phyloP scores from a whole-genome alignment of 352 stramenopile genomes.

The Globisporangium viniferum region DNA sequence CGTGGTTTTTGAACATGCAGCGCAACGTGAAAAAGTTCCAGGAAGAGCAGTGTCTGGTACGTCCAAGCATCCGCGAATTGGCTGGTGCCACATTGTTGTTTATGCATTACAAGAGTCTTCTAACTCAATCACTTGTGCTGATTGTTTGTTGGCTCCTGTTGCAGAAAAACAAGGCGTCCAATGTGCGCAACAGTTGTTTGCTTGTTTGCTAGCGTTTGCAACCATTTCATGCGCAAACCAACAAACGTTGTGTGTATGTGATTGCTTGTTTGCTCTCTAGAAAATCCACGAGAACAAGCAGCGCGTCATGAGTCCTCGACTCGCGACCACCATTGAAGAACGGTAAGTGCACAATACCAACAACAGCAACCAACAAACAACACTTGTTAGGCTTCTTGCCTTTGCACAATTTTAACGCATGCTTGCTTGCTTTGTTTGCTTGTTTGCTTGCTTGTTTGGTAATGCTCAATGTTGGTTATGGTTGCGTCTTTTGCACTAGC shows the following conservation, averaged over 20 bases:
- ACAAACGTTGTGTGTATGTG: too few species aligned
- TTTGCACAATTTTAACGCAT: neutral
- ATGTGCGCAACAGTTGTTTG: conserved; percentile 15
- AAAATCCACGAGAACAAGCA: conserved; percentile 67
- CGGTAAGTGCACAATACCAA: conserved; percentile 11
- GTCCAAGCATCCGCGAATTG: neutral
- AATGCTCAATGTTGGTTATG: neutral
- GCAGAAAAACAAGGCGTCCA: conserved; percentile 38
- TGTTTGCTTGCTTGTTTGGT: neutral
- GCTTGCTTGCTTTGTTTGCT: neutral
- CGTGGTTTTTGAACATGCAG: conserved; percentile 17
- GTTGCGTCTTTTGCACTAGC: conserved; percentile 30
- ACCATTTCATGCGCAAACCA: too few species aligned
- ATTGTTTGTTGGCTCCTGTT: neutral
- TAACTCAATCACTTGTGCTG: neutral
- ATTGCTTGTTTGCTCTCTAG: conserved; percentile 17
- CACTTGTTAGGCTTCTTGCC: neutral
- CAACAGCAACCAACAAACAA: neutral
- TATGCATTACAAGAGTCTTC: neutral
- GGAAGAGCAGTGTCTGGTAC: conserved; percentile 14
- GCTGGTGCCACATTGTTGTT: neutral
- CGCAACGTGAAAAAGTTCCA: conserved; percentile 17
- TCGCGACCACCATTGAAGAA: conserved; percentile 23
- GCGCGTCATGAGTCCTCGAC: conserved; percentile 25
- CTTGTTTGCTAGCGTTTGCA: neutral